Conservation (phyloP, 2,329 filamentous ascomycete species). For the Eutypella sp. region DNA sequence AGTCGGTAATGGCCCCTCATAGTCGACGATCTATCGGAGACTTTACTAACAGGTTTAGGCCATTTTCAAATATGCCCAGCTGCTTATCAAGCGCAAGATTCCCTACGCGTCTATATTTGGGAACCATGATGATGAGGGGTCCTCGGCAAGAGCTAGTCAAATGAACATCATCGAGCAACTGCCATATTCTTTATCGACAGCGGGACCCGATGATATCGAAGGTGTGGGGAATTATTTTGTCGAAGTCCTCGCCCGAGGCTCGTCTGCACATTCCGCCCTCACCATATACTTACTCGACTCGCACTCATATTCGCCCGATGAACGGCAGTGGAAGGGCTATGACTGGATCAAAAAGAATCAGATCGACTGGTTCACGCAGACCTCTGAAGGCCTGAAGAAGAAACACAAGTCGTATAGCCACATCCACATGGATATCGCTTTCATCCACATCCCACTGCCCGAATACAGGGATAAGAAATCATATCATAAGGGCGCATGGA, state of each 20-base stretch:
- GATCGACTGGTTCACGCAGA: conserved; percentile 89
- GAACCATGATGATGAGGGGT: conserved; percentile 93
- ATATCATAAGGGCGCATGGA: conserved; percentile 64
- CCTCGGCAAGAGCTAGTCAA: conserved; percentile 68
- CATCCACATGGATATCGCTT: conserved; percentile 91
- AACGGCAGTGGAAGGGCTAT: conserved; percentile 83
- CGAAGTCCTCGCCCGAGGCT: conserved; percentile 77
- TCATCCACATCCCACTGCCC: conserved; percentile 93
- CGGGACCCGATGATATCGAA: conserved; percentile 78
- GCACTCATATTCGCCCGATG: conserved; percentile 86
- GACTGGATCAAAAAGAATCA: conserved; percentile 96
- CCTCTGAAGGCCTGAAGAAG: conserved; percentile 67
- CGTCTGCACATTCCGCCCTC: conserved; percentile 78
- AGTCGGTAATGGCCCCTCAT: conserved; percentile 56
- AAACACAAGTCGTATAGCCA: conserved; percentile 81
- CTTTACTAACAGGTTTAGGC: conserved; percentile 45
- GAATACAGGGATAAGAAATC: conserved; percentile 69
- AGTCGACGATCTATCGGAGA: background rate
- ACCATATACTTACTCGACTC: conserved; percentile 95
- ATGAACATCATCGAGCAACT: conserved; percentile 85
- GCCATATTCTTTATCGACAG: conserved; percentile 81
- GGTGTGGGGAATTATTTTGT: conserved; percentile 94
- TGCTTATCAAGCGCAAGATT: conserved; percentile 81
- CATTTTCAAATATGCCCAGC: conserved; percentile 85
- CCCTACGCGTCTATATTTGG: conserved; percentile 94